A percentile compares a stretch with the other conserved stretches of the same genome.
phyloP scores from a whole-genome alignment of 2,329 filamentous ascomycete species.

The Epichloe bromicola region DNA sequence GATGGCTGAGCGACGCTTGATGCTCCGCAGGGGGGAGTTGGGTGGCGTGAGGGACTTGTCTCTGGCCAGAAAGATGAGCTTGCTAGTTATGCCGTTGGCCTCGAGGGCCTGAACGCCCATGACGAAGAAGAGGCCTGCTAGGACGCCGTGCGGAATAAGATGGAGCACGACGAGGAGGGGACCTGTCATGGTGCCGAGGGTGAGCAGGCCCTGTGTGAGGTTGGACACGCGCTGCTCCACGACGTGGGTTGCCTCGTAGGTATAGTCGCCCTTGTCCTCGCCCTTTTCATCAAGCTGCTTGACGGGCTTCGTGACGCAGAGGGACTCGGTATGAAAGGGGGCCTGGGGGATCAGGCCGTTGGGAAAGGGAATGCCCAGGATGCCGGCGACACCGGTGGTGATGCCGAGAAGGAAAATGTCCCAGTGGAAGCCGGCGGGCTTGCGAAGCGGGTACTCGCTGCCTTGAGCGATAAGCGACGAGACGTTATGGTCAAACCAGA shows the following conservation, averaged over 20 bases:
- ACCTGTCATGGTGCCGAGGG: slow-evolving; percentile 65
- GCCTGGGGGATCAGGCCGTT: slow-evolving; percentile 77
- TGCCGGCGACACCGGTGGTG: slow-evolving; percentile 61
- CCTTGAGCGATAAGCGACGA: slow-evolving; percentile 74
- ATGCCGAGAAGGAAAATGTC: slow-evolving; percentile 69
- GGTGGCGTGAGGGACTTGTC: slow-evolving; percentile 50
- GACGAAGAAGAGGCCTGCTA: slow-evolving; percentile 72
- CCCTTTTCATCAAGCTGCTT: slow-evolving; percentile 40
- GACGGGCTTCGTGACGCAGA: slow-evolving; percentile 53
- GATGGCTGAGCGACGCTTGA: slow-evolving; percentile 50
- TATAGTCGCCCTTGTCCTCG: slow-evolving; percentile 42
- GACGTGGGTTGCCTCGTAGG: slow-evolving; percentile 43
- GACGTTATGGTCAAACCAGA: slow-evolving; percentile 85
- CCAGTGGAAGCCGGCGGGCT: slow-evolving; percentile 78
- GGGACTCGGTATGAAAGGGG: slow-evolving; percentile 66
- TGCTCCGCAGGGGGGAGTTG: slow-evolving; percentile 43
- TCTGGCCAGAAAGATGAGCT: slow-evolving; percentile 55
- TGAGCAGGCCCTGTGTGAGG: slow-evolving; percentile 63
- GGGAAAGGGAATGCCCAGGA: slow-evolving; percentile 63
- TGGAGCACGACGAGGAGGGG: slow-evolving; percentile 63
- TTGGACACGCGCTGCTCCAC: slow-evolving; percentile 73
- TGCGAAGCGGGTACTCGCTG: slow-evolving; percentile 67
- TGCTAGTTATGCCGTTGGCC: slow-evolving; percentile 64
- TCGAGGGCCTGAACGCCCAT: slow-evolving; percentile 72
- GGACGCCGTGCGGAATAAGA: slow-evolving; percentile 65